A percentile compares a stretch with the other conserved stretches of the same genome.
phyloP scores from a whole-genome alignment of 1,284 basidiomycete species.

The Paramarasmius palmivorus region DNA sequence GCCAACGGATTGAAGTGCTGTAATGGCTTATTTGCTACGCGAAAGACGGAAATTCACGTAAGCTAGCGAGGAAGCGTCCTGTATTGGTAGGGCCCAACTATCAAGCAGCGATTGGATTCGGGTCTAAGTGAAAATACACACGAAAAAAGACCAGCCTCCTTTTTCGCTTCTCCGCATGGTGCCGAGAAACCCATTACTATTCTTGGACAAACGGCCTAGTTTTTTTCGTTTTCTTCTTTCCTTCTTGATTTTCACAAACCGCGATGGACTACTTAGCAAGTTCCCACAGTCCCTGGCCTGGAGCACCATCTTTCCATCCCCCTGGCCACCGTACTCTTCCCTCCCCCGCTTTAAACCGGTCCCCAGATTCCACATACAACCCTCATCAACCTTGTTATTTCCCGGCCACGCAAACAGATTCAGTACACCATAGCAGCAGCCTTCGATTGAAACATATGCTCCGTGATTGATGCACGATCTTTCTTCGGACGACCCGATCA shows the following conservation, averaged over 20 bases:
- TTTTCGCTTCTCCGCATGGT: too few relatives aligned
- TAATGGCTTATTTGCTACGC: too few relatives aligned
- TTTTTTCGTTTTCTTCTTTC: not conserved
- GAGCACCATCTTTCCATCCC: conserved; percentile 54
- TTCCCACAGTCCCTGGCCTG: conserved; percentile 24
- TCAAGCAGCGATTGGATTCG: too few relatives aligned
- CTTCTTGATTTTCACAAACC: too few relatives aligned
- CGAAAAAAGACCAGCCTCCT: too few relatives aligned
- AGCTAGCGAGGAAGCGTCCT: too few relatives aligned
- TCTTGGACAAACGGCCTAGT: not conserved
- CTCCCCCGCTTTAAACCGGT: conserved; percentile 19
- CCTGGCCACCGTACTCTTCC: conserved; percentile 36
- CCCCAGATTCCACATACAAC: conserved; percentile 29
- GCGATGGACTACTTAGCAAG: not conserved
- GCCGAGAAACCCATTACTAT: not conserved
- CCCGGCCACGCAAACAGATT: conserved; percentile 26
- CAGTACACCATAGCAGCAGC: conserved; percentile 28
- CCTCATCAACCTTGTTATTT: conserved; percentile 30
- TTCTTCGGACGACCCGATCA: conserved; percentile 55
- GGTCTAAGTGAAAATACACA: too few relatives aligned
- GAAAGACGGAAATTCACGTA: too few relatives aligned
- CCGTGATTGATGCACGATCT: conserved; percentile 70
- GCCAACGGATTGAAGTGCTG: too few relatives aligned
- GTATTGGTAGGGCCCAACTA: too few relatives aligned
- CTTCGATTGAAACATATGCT: conserved; percentile 37